Percentiles rank a stretch among this genome's conserved stretches.
Conservation (phyloP, 2,329 filamentous ascomycete genomes). For the Rhynchosporium agropyri region DNA sequence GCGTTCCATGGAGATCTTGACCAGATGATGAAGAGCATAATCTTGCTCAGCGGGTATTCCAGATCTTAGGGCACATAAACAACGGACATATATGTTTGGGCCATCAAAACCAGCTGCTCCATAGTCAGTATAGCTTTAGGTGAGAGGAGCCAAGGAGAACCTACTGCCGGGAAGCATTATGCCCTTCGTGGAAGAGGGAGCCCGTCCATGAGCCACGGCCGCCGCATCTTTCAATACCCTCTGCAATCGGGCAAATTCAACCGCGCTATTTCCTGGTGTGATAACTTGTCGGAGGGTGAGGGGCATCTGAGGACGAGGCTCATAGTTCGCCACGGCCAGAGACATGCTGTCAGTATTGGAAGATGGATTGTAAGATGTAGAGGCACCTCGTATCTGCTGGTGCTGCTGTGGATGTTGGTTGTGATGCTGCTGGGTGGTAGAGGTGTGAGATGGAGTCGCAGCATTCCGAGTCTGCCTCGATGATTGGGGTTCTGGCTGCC, state of each 20-base stretch:
- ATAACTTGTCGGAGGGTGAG: conserved; percentile 72
- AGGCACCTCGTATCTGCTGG: conserved; percentile 42
- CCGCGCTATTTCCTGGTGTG: conserved; percentile 74
- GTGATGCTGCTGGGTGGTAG: conserved; percentile 34
- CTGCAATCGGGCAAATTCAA: conserved; percentile 64
- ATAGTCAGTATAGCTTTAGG: conserved; percentile 30
- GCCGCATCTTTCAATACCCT: conserved; percentile 47
- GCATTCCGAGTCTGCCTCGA: conserved; percentile 64
- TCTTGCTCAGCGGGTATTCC: conserved; percentile 79
- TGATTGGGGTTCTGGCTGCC: conserved; percentile 76
- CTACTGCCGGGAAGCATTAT: conserved; percentile 67
- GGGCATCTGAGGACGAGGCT: conserved; percentile 64
- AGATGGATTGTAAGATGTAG: conserved; percentile 53
- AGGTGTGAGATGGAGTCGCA: conserved; percentile 46
- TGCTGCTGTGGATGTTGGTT: conserved; percentile 38
- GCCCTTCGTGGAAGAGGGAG: conserved; percentile 48
- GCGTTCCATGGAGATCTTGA: conserved; percentile 92
- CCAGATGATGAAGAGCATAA: conserved; percentile 90
- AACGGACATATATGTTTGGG: conserved; percentile 89
- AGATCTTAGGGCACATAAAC: conserved; percentile 80
- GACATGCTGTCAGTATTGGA: conserved; percentile 59
- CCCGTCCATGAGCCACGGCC: conserved; percentile 44
- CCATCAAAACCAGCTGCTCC: conserved; percentile 62
- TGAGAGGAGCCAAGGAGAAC: conserved; percentile 36
- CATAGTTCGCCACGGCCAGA: conserved; percentile 66